Evolutionary conservation across 129 eudicot genomes (phyloP), one percentile per base, ranked within the genome.

Genomic region (Silybum marianum): DNA sequence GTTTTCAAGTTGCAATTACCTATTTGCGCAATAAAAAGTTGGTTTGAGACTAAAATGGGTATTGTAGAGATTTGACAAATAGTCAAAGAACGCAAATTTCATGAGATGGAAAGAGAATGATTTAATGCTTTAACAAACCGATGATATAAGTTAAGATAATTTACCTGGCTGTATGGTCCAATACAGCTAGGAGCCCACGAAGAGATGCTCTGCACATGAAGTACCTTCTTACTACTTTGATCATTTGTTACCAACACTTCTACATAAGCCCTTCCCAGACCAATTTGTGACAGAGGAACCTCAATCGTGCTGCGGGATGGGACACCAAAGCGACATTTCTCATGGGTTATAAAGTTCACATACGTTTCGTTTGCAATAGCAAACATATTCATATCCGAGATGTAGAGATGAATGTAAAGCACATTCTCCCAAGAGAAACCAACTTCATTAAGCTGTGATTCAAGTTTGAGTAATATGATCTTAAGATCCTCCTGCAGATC

Each of bases 121-220:
- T 19, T n/a, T 19, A 62, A 51, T 51, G 63, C 21, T 51, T 51
- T 3, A 1, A 30, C 46, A 14, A 72, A 72, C 1, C 4, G 14
- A 54, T 22, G 34, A 62, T 38, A 26, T 14, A 68, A 23, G 72
- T 26, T 75, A 8, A 36, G 54, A 71, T 22, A 24, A 62, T 38
- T 71, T 81, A 94, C 98, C 98, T 95, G 99, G 71, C 99, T 95
- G 84, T 95, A 95, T 28, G 97, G 99, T 68, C 99, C 99, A 66
- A 95, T 95, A 80, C 97, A 92, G 60, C 99, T 95, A 74, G 99
- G 99, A 69, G 99, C 99, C 99, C 99, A 95, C 48, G 92, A 81
- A 24, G 99, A 95, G 78, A 95, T 89, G 84, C 99, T 95, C 67
- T 95, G 99, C 58, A 95, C 97, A 75, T 95, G 99, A 90, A 95